Percentiles rank a stretch among this genome's conserved stretches.
phyloP scores from a whole-genome alignment of 371 early-diverging fungal species.

The Mucor piriformis region DNA sequence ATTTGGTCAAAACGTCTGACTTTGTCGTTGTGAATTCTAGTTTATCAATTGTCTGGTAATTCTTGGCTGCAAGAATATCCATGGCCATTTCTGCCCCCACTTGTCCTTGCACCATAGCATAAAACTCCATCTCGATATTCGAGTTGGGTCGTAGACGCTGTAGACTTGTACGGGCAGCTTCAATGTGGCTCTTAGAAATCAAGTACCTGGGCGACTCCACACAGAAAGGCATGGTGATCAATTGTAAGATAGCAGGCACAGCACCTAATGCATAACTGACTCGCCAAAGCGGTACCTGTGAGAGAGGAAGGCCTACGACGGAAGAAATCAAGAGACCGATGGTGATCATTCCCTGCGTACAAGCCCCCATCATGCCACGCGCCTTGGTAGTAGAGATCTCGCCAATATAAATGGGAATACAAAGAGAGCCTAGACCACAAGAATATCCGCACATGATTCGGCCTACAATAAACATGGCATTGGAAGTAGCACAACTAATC shows the following conservation, averaged over 20 bases:
- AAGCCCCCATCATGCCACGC: conserved; percentile 66
- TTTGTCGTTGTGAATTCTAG: neutral
- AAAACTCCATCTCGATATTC: conserved; percentile 12
- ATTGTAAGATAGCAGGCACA: conserved; percentile 69
- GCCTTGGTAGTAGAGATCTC: conserved; percentile 72
- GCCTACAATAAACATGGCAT: conserved; percentile 68
- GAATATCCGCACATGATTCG: conserved; percentile 80
- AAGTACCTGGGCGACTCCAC: conserved; percentile 82
- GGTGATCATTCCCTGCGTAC: conserved; percentile 42
- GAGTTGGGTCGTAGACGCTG: conserved; percentile 44
- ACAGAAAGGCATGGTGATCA: conserved; percentile 61
- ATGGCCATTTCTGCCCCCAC: neutral
- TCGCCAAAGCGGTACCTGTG: conserved; percentile 69
- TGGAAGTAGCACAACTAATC: conserved; percentile 55
- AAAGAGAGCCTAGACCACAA: conserved; percentile 76
- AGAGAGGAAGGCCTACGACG: conserved; percentile 58
- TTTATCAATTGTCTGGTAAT: neutral
- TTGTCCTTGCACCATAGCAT: conserved; percentile 16
- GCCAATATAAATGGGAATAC: conserved; percentile 78
- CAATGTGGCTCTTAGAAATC: conserved; percentile 51
- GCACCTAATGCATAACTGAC: conserved; percentile 63
- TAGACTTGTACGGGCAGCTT: conserved; percentile 59
- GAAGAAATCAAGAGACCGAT: conserved; percentile 72
- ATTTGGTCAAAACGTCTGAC: neutral
- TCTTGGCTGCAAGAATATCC: neutral